Evolutionary conservation across 1,139 yeast genomes (phyloP), one percentile per base, ranked within the genome.

Genomic region (Diutina pseudorugosa): DNA sequence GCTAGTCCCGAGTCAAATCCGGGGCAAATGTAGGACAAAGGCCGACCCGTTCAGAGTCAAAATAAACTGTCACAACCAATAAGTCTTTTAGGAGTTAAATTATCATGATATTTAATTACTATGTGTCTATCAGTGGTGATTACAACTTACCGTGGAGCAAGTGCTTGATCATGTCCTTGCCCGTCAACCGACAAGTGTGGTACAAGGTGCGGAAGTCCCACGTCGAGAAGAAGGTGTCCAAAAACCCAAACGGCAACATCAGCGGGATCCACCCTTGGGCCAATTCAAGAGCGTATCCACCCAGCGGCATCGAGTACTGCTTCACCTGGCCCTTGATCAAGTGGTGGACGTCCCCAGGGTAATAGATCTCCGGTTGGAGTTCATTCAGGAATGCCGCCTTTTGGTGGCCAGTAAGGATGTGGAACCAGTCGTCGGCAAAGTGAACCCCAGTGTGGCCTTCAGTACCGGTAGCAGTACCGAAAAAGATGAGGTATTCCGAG

Each of bases 181-280:
- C 98, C 23, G 97, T 88, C 59, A 84, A 75, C 59, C 76, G 78
- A 48, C 76, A 79, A 11, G 98, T 93, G 65, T 79, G 77, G 56
- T 68, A 71, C 56, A 91, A 75, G 23, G 95, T 81, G 60, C 73
- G 67, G 58, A 84, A 68, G 66, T 93, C 98, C 60, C 90, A 69
- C 14, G 98, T 93, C 47, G 95, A 84, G 53, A 85, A 77, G 55
- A 86, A 64, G 6, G 85, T 80, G 64, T 89, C 96, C 55, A 88
- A 72, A 67, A 93, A 81, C 0, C 98, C 98, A 65, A 93, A 94
- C 20, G 98, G 97, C 58, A 94, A 76, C 98, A 93, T 93, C 52
- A 94, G 84, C 41, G 98, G 98, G 59, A 93, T 88, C 95, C 96
- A 93, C 54, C 98, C 98, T 72, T 93, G 98, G 7, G 98, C 98